Conservation (phyloP, 2,329 filamentous ascomycete genomes). For the Ascomycota sp. region DNA sequence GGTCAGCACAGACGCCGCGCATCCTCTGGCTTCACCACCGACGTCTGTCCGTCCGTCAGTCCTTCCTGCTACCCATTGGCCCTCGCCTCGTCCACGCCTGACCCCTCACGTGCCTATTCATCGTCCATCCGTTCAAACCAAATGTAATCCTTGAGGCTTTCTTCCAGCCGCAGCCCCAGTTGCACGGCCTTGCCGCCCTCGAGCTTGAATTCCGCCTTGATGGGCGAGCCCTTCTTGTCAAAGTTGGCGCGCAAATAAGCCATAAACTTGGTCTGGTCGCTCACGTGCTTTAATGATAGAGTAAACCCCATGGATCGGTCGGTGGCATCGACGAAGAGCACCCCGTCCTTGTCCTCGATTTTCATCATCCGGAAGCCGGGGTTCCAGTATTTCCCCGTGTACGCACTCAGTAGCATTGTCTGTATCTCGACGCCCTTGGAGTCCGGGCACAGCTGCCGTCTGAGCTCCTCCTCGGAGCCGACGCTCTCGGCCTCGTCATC, state of each 20-base stretch:
- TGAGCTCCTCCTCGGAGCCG: neutral
- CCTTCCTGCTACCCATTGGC: neutral
- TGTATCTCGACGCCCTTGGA: neutral
- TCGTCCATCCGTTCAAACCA: constrained; percentile 1
- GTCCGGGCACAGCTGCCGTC: constrained; percentile 2
- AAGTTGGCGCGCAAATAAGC: constrained; percentile 1
- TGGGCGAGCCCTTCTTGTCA: neutral
- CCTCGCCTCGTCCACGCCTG: neutral
- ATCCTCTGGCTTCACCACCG: neutral
- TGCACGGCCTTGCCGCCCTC: constrained; percentile 1
- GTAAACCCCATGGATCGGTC: constrained; percentile 11
- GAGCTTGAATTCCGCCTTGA: constrained; percentile 1
- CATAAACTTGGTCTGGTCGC: constrained; percentile 4
- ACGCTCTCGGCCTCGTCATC: neutral
- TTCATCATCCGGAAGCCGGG: constrained; percentile 8
- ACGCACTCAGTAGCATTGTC: constrained; percentile 3
- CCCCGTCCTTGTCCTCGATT: constrained; percentile 4
- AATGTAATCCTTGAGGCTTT: constrained; percentile 1
- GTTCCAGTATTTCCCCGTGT: constrained; percentile 8
- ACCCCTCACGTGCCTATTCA: neutral
- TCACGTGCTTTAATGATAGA: constrained; percentile 4
- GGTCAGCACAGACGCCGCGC: too few species aligned
- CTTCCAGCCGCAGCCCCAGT: constrained; percentile 1
- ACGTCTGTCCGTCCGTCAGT: neutral
- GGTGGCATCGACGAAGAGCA: constrained; percentile 8